Conservation (phyloP, 768 basidiomycete genomes). For the Mycena venus region DNA sequence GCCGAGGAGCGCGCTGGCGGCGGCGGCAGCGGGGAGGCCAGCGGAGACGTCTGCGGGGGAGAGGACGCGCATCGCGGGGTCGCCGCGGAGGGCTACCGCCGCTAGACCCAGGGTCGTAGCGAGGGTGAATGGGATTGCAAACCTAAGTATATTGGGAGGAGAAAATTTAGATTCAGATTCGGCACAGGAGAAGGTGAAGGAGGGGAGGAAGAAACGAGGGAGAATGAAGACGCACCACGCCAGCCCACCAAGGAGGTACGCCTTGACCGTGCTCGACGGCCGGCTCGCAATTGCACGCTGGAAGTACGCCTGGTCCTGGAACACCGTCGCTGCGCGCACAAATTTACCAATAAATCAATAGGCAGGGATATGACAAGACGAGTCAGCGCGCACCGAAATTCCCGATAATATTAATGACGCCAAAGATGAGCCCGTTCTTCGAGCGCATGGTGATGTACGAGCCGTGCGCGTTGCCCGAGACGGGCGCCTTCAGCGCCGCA, state of each 20-base stretch:
- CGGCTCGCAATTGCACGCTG: constrained; percentile 91
- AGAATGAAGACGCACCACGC: constrained; percentile 72
- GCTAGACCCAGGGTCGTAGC: constrained; percentile 91
- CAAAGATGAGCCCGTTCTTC: constrained; percentile 84
- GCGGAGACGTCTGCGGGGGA: constrained; percentile 80
- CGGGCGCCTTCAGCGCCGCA: constrained; percentile 68
- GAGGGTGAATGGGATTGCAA: constrained; percentile 89
- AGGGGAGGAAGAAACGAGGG: too few species aligned
- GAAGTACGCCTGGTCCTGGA: constrained; percentile 86
- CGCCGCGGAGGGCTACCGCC: constrained; percentile 82
- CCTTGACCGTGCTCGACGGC: constrained; percentile 90
- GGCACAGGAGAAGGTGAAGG: too few species aligned
- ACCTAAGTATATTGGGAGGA: constrained; percentile 58
- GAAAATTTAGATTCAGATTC: too few species aligned
- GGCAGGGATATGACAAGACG: constrained; percentile 22
- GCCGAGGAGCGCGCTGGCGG: constrained; percentile 86
- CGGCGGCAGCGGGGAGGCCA: constrained; percentile 89
- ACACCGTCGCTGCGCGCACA: constrained; percentile 54
- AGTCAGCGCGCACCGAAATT: constrained; percentile 63
- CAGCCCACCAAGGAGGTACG: constrained; percentile 89
- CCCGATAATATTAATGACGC: constrained; percentile 90
- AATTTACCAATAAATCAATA: constrained; percentile 8
- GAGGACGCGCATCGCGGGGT: constrained; percentile 65
- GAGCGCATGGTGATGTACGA: constrained; percentile 88
- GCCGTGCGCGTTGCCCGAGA: constrained; percentile 86